A percentile compares a stretch with the other conserved stretches of the same genome.
phyloP scores from a whole-genome alignment of 2,329 filamentous ascomycete genomes.

The Microdochium bolleyi region DNA sequence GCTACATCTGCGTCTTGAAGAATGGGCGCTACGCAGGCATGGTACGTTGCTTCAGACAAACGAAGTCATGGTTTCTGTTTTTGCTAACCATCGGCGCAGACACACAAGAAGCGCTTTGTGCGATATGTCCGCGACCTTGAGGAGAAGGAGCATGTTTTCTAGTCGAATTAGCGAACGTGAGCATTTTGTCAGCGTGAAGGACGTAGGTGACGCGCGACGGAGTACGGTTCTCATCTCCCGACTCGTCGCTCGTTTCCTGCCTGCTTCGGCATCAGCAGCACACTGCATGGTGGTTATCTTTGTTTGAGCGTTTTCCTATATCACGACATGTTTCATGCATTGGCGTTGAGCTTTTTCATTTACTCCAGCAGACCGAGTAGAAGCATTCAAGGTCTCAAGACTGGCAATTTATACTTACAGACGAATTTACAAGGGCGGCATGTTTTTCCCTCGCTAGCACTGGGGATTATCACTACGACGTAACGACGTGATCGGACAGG shows the following conservation, averaged over 20 bases:
- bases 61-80: neutral
- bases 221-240: too few relatives aligned
- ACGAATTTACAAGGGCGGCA: too few relatives aligned
- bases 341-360: too few relatives aligned
- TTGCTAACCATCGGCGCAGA: conserved; percentile 32
- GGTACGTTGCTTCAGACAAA: conserved; percentile 41
- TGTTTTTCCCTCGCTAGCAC: too few relatives aligned
- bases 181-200: neutral
- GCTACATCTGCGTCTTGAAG: conserved; percentile 83
- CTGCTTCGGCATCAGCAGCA: too few relatives aligned
- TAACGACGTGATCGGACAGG: too few relatives aligned
- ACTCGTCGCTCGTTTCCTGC: too few relatives aligned
- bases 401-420: too few relatives aligned
- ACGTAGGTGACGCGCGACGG: too few relatives aligned
- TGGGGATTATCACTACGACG: too few relatives aligned
- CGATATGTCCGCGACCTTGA: conserved; percentile 86
- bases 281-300: neutral
- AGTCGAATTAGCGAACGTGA: neutral
- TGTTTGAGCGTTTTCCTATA: neutral
- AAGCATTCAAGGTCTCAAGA: too few relatives aligned
- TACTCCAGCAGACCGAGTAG: too few relatives aligned
- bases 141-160: conserved; percentile 29
- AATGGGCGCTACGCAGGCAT: conserved; percentile 84
- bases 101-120: conserved; percentile 95
- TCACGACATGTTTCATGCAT: neutral